phyloP scores from a whole-genome alignment of 1,284 basidiomycete genomes.

The Apiotrichum akiyoshidainum region DNA sequence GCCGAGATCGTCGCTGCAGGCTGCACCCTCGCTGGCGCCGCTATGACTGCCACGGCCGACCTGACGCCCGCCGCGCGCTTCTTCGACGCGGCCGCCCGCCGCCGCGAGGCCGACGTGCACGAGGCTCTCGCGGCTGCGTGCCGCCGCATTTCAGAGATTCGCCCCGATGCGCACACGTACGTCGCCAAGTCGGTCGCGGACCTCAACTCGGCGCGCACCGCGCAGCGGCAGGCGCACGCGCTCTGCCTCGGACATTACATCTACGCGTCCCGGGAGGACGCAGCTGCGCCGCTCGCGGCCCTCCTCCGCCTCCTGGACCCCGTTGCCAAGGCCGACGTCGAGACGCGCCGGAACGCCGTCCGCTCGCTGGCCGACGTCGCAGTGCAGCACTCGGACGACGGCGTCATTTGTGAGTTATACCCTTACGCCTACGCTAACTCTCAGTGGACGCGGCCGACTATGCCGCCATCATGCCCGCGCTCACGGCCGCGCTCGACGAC shows the following conservation, averaged over 20 bases:
- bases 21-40: constrained; percentile 67
- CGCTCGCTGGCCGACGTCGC: constrained; percentile 33
- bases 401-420: constrained; percentile 21
- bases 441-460: constrained; percentile 20
- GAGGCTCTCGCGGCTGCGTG: constrained; percentile 68
- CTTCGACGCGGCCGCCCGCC: constrained; percentile 69
- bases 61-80: constrained; percentile 12
- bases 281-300: constrained; percentile 20
- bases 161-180: constrained; percentile 26
- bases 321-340: constrained; percentile 42
- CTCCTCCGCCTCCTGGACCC: constrained; percentile 32
- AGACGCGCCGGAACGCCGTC: constrained; percentile 42
- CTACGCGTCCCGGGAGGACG: constrained; percentile 55
- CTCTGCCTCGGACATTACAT: constrained; percentile 69
- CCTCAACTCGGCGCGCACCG: constrained; percentile 54
- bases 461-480: constrained; percentile 28
- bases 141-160: constrained; percentile 61
- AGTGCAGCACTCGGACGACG: constrained; percentile 9
- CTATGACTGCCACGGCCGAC: constrained; percentile 55
- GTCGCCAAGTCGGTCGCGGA: constrained; percentile 63
- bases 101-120: constrained; percentile 66
- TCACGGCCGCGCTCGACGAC: constrained; percentile 70
- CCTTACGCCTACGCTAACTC: background rate
- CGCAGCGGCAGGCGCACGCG: constrained; percentile 71
- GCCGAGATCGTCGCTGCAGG: constrained; percentile 70